Conservation (phyloP, 164 flowering plant genomes). For the Aristolochia fimbriata region DNA sequence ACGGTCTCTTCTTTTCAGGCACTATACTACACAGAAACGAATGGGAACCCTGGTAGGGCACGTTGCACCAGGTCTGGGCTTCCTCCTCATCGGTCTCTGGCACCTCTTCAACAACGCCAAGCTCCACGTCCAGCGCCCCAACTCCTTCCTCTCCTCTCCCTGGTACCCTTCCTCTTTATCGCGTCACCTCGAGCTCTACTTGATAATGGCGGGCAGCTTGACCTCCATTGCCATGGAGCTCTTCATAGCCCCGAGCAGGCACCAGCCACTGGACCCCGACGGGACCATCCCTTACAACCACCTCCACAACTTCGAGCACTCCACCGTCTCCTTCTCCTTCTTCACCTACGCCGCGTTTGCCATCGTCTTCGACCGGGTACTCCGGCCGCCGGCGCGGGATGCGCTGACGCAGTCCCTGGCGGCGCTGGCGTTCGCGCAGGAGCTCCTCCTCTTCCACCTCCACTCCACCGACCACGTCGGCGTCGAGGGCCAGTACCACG, state of each 20-base stretch:
- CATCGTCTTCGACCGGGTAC: constrained; percentile 19
- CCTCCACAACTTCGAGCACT: constrained; percentile 42
- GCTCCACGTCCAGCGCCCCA: constrained; percentile 16
- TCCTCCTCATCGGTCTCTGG: constrained; percentile 29
- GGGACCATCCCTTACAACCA: constrained; percentile 29
- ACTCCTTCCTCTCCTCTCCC: constrained; percentile 11
- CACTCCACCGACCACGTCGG: too few relatives aligned
- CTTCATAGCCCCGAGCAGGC: constrained; percentile 19
- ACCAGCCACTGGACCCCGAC: constrained; percentile 25
- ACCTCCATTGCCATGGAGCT: constrained; percentile 28
- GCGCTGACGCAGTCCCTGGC: constrained; percentile 40
- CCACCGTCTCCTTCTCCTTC: constrained; percentile 24
- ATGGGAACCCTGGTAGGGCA: constrained; percentile 28
- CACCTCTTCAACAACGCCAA: constrained; percentile 33
- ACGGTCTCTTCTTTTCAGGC: background rate
- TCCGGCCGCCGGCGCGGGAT: constrained; percentile 16
- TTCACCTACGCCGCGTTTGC: constrained; percentile 21
- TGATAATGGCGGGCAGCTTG: constrained; percentile 16
- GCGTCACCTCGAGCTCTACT: constrained; percentile 25
- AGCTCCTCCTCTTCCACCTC: constrained; percentile 62
- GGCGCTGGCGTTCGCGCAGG: constrained; percentile 49
- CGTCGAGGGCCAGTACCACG: constrained; percentile 47
- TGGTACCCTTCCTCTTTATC: constrained; percentile 23
- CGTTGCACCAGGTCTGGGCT: constrained; percentile 25
- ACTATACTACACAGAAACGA: too few relatives aligned